phyloP scores from a whole-genome alignment of 2,329 filamentous ascomycete genomes.

The Epichloe coenophiala region DNA sequence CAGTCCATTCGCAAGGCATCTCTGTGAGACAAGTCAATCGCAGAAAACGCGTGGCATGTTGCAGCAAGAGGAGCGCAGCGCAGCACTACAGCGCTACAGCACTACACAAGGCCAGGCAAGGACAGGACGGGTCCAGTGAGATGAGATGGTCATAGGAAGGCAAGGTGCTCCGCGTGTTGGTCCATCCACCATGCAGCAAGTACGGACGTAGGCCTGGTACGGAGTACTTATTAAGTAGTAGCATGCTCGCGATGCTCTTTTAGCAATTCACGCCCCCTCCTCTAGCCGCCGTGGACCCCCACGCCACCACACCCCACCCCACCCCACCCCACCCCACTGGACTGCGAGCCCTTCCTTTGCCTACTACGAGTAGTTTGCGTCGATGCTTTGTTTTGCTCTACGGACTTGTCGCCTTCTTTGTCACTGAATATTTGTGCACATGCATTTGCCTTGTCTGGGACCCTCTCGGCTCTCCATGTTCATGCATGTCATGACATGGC shows the following conservation, averaged over 20 bases:
- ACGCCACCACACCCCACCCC: too few relatives aligned
- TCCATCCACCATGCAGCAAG: too few relatives aligned
- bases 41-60: not conserved
- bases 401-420: constrained; percentile 3
- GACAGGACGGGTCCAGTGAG: too few relatives aligned
- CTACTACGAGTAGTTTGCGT: not conserved
- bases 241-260: not conserved
- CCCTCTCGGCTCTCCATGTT: constrained; percentile 23
- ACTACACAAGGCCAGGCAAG: not conserved
- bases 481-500: constrained; percentile 19
- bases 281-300: not conserved
- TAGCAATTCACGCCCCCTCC: not conserved
- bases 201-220: too few relatives aligned
- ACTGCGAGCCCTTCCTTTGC: too few relatives aligned
- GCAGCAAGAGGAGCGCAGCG: not conserved
- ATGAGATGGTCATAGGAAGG: too few relatives aligned
- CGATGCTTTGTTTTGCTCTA: not conserved
- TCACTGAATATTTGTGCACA: constrained; percentile 9
- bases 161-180: too few relatives aligned
- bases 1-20: not conserved
- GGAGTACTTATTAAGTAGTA: too few relatives aligned
- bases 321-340: not conserved
- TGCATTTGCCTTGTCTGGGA: constrained; percentile 15
- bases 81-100: not conserved
- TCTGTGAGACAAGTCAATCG: not conserved